phyloP scores from a whole-genome alignment of 768 basidiomycete genomes.

The Holtermanniella nyarrowii region DNA sequence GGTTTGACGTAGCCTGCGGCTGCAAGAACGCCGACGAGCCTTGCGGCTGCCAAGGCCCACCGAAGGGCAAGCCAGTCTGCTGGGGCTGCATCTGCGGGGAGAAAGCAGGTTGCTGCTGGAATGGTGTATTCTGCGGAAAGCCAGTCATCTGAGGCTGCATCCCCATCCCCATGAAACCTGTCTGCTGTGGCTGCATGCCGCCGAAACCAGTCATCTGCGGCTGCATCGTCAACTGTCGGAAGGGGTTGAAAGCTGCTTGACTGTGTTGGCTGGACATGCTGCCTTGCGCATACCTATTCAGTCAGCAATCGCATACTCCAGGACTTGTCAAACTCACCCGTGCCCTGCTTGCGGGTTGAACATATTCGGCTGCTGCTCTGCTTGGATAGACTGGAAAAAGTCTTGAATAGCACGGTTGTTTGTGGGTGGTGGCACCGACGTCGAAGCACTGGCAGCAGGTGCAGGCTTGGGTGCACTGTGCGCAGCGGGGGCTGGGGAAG shows the following conservation, averaged over 20 bases:
- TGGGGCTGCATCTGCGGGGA: neutral
- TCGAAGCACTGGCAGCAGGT: conserved; percentile 15
- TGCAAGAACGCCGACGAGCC: neutral
- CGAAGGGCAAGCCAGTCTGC: neutral
- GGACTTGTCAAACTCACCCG: conserved; percentile 35
- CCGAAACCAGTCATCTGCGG: conserved; percentile 31
- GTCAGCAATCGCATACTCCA: conserved; percentile 5
- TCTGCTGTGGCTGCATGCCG: conserved; percentile 52
- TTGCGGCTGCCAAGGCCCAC: too few relatives aligned
- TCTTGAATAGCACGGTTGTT: conserved; percentile 54
- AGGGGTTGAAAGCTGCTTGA: conserved; percentile 63
- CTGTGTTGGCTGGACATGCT: conserved; percentile 3
- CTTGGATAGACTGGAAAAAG: conserved; percentile 83
- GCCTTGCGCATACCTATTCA: neutral
- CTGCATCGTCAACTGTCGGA: conserved; percentile 52
- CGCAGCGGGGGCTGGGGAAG: conserved; percentile 16
- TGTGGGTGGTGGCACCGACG: conserved; percentile 17
- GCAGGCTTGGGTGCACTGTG: conserved; percentile 20
- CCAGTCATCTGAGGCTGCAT: conserved; percentile 39
- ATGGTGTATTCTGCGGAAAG: conserved; percentile 24
- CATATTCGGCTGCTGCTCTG: conserved; percentile 49
- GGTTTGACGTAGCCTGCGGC: conserved; percentile 37
- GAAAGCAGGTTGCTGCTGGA: conserved; percentile 26
- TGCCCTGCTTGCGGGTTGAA: conserved; percentile 24
- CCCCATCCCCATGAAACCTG: conserved; percentile 37